Base-by-base conservation (phyloP, 345 rosid species). In the Dipteronia sinensis region DNA sequence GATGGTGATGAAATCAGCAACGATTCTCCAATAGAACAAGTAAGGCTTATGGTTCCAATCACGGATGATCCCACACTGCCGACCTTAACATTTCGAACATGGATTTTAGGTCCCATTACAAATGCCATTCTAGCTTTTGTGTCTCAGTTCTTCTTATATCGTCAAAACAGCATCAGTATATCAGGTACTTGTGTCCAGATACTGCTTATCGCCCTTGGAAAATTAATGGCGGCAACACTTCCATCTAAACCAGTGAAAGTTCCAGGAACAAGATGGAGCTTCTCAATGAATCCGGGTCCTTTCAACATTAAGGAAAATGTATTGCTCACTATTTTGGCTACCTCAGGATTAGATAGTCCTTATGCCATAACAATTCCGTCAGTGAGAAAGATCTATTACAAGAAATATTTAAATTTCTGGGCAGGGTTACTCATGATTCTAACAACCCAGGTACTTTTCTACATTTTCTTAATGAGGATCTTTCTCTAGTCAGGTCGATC, bases 281-380 rank as follows among this genome's bases (percentile, higher is more conserved):
- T 81, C 55, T 63, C 87, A 1, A 1, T 81, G 77, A 84, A 84
- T 74, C 81, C 83, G 0, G 87, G 87, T 77, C 87, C 82, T 3
- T 83, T 83, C 64, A 78, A 27, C 59, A 38, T 83, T 53, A 81
- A 78, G 72, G 84, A 81, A 72, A 82, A 80, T 56, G 82, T 75
- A 0, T 22, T 83, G 71, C 78, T 83, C 25, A 80, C 80, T 12
- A 71, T 83, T 9, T 75, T 83, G 20, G 84, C 84, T 0, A 67
- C 61, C 46, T 42, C 68, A 22, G 82, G 85, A 10, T 55, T 78
- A 0, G 12, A 61, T 16, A 40, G 71, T 42, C 77, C 72, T 16
- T 79, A 73, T 38, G 83, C 81, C 9, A 68, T 69, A 0, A 1
- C 12, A 12, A 82, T 82, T 34, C 8, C 76, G 3, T 77, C 81